Conservation (phyloP, 129 eudicot species). For the Helichrysum umbraculigerum region DNA sequence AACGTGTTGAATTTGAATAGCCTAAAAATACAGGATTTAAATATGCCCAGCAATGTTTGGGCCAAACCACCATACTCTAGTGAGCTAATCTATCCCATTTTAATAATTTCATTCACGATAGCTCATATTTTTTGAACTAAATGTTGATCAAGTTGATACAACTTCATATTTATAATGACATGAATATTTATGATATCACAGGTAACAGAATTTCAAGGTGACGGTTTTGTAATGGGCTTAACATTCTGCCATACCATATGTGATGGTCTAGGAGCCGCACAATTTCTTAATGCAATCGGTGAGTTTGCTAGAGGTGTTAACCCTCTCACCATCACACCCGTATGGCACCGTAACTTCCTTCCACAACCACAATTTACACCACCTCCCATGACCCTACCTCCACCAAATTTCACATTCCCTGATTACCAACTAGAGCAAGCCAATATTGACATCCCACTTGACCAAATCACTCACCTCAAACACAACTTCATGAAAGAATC, state of each 20-base stretch:
- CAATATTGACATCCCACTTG: conserved; percentile 48
- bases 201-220: conserved; percentile 57
- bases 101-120: too few relatives aligned
- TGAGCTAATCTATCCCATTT: too few relatives aligned
- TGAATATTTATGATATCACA: background rate
- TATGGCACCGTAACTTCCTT: conserved; percentile 54
- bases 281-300: conserved; percentile 53
- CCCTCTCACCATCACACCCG: conserved; percentile 39
- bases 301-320: conserved; percentile 48
- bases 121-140: too few relatives aligned
- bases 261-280: conserved; percentile 72
- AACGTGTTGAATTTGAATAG: too few relatives aligned
- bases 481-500: conserved; percentile 23
- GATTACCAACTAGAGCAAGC: conserved; percentile 51
- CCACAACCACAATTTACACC: conserved; percentile 25
- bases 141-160: too few relatives aligned
- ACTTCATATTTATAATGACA: too few relatives aligned
- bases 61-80: too few relatives aligned
- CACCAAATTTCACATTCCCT: conserved; percentile 32
- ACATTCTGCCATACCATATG: conserved; percentile 58
- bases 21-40: too few relatives aligned
- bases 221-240: conserved; percentile 60
- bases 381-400: conserved; percentile 6
- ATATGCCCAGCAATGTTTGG: too few relatives aligned
- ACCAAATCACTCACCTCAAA: conserved; percentile 45